A percentile compares a stretch with the other conserved stretches of the same genome.
Evolutionary conservation across 495 filamentous ascomycete genomes (phyloP).

Genomic region (Neurospora sp.): DNA sequence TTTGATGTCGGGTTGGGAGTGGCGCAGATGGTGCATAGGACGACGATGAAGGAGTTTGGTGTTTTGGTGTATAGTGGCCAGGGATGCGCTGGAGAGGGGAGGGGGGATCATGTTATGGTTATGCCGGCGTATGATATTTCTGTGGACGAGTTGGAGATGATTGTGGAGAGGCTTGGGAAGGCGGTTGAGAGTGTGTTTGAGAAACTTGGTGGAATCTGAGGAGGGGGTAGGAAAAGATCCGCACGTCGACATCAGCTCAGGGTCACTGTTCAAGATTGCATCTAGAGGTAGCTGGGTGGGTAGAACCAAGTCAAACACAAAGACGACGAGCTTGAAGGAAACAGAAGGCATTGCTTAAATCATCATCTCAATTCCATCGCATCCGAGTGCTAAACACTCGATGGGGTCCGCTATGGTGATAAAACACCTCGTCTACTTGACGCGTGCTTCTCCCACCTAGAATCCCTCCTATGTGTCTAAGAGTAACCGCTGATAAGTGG

Average conservation of each 20-base stretch:
- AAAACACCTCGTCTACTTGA: background rate
- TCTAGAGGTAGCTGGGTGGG: background rate
- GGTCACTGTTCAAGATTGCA: background rate
- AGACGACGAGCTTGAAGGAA: background rate
- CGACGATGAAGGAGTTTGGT: slow-evolving; percentile 37
- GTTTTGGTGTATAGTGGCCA: slow-evolving; percentile 59
- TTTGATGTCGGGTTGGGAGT: slow-evolving; percentile 32
- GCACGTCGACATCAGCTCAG: background rate
- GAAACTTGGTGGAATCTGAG: background rate
- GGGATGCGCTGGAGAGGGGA: slow-evolving; percentile 53
- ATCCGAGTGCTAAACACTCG: background rate
- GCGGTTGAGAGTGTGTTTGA: background rate
- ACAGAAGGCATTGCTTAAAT: background rate
- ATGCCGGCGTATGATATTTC: slow-evolving; percentile 31
- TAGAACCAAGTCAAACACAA: background rate
- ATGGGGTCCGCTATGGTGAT: background rate
- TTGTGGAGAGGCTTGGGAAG: slow-evolving; percentile 32
- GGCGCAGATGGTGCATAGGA: slow-evolving; percentile 40
- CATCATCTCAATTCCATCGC: background rate
- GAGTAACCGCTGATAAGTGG: background rate
- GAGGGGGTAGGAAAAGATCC: background rate
- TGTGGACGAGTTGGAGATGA: slow-evolving; percentile 42
- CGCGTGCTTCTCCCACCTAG: background rate
- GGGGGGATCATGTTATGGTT: slow-evolving; percentile 64
- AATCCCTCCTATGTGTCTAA: background rate